Evolutionary conservation across 148 eudicot genomes (phyloP), one percentile per base, ranked within the genome.

Genomic region (Camellia granthamiana): DNA sequence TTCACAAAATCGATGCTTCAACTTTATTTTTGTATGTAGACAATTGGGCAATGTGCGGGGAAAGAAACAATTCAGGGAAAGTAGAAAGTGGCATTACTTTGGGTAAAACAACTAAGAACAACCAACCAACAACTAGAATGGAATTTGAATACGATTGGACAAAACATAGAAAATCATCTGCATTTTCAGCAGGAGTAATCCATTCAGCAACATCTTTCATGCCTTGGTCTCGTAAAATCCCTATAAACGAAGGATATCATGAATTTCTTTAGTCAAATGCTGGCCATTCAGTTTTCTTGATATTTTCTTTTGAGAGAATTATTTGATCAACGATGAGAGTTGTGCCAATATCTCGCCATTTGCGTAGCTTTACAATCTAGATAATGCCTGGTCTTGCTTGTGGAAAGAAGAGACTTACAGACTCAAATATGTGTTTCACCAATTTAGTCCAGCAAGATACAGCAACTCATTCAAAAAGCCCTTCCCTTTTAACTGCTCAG

Each of bases 171-270:
- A 87, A 84, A 56, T 86, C 92, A 41, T 84, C 88, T n/a, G 79
- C 84, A 59, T 61, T 84, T 79, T 84, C 84, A 83, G 90, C 87
- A 13, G 86, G 84, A 85, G 82, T 75, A 79, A 88, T 87, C 74
- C 79, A 80, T 89, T 84, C 84, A 47, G 79, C 94, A 61, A 78
- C 85, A 66, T 78, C 86, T 69, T 91, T 94, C 84, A 90, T 94
- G 85, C 90, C 91, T 84, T 93, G 96, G 98, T 90, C 95, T 43
- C 84, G 83, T 83, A 91, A 86, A 85, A 89, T 95, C 51, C 92
- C 91, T 75, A 88, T 89, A 56, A 76, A 80, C 81, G 94, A 93
- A 84, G 98, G 91, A 72, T 95, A 80, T 83, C 94, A 90, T 44
- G 97, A 93, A 70, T 84, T 87, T 91, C 88, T 89, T 58, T 95